phyloP scores from a whole-genome alignment of 192 early-diverging fungal genomes.

The Backusella australiensis region DNA sequence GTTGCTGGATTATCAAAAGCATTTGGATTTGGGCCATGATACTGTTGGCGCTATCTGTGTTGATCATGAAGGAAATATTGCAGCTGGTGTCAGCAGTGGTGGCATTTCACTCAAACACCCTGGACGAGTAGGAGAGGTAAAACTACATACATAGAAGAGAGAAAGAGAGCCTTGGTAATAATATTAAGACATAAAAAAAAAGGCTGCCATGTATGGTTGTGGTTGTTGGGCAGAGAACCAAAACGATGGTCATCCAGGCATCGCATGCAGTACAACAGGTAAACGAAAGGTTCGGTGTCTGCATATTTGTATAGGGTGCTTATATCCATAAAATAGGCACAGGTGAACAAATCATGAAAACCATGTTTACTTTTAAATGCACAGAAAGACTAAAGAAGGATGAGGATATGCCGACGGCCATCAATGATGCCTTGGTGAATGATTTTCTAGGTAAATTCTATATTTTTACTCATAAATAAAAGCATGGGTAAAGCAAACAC shows the following conservation, averaged over 20 bases:
- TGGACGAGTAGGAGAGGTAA: slow-evolving; percentile 81
- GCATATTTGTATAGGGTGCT: too few species aligned
- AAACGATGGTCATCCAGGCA: slow-evolving; percentile 14
- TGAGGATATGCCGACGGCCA: slow-evolving; percentile 20
- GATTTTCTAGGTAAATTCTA: slow-evolving; percentile 25
- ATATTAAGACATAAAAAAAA: not conserved
- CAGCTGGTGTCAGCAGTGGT: slow-evolving; percentile 80
- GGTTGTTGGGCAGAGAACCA: slow-evolving; percentile 77
- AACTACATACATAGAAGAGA: too few species aligned
- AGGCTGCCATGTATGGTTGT: slow-evolving; percentile 81
- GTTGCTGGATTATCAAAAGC: not conserved
- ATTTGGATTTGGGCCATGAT: slow-evolving; percentile 48
- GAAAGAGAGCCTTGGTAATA: not conserved
- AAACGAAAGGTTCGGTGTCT: not conserved
- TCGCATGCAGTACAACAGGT: slow-evolving; percentile 66
- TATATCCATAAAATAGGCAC: slow-evolving; percentile 43
- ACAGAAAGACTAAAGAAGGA: slow-evolving; percentile 34
- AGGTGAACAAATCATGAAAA: slow-evolving; percentile 86
- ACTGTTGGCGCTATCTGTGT: slow-evolving; percentile 89
- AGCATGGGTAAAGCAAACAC: not conserved
- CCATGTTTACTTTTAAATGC: slow-evolving; percentile 60
- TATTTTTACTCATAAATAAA: not conserved
- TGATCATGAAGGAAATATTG: slow-evolving; percentile 59
- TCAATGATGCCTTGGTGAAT: slow-evolving; percentile 22
- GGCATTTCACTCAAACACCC: slow-evolving; percentile 83